A percentile compares a stretch with the other conserved stretches of the same genome.
These are phyloP conservation scores for Acer campestre DNA, from an alignment of 345 rosid species.

Conservation along the genomic window DNA sequence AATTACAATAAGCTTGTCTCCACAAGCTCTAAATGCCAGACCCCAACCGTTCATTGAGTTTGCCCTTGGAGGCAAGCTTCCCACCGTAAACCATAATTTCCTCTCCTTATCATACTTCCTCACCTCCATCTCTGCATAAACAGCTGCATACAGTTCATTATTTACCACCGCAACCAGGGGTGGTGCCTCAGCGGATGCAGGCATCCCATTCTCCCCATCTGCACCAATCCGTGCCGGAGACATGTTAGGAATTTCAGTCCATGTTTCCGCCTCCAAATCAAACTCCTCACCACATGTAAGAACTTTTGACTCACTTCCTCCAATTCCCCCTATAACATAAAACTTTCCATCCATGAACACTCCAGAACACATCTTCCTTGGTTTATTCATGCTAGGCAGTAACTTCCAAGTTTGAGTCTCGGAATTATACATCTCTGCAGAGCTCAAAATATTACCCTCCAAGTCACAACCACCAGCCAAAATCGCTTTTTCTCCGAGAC, in stretches of 20 bases:
- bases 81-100: conserved; percentile 64
- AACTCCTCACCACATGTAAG: conserved; percentile 86
- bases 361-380: conserved; percentile 92
- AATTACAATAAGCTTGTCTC: conserved; percentile 80
- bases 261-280: conserved; percentile 64
- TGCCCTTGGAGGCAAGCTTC: conserved; percentile 81
- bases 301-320: conserved; percentile 48
- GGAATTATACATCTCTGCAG: conserved; percentile 87
- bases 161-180: conserved; percentile 90
- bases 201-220: conserved; percentile 45
- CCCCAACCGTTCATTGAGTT: conserved; percentile 97
- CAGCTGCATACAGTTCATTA: conserved; percentile 80
- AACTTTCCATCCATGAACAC: conserved; percentile 91
- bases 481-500: conserved; percentile 82
- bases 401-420: conserved; percentile 66
- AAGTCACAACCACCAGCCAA: conserved; percentile 90
- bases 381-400: conserved; percentile 79
- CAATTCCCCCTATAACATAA: conserved; percentile 86
- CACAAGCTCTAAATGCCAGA: conserved; percentile 90
- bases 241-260: conserved; percentile 82
- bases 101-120: conserved; percentile 67
- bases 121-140: conserved; percentile 80
- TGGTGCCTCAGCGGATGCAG: conserved; percentile 81
- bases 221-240: conserved; percentile 62
- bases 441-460: conserved; percentile 55